Base-by-base conservation (phyloP, 331 rosid genomes). In the Stylosanthes scabra region DNA sequence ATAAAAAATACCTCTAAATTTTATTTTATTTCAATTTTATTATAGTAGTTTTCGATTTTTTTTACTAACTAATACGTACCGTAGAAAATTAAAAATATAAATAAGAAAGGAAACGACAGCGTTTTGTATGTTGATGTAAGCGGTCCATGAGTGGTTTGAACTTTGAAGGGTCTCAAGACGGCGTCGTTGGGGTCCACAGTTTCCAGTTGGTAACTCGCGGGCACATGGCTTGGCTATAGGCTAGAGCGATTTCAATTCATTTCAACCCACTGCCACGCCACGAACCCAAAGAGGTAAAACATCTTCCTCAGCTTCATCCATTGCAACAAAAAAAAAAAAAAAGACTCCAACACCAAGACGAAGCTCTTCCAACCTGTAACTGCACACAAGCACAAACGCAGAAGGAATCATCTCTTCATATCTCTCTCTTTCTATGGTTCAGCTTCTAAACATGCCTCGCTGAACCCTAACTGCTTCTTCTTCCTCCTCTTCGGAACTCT, bases 401-500 rank as follows among this genome's bases (percentile, higher is more conserved):
- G 25, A 57, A 57, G 37, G 5, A 34, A 13, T 31, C 64, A 34
- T 25, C 12, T 34, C 14, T 12, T 1, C 15, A 50, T 45, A 11
- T 50, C 20, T 42, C 46, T 42, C 2, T 42, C 60, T 3, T 3
- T 28, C 49, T 11, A 79, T 68, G 76, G 68, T 80, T 74, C 67
- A 54, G 34, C 56, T 60, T 74, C 76, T 72, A 28, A 67, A 9
- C 62, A 51, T 29, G 11, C 7, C 52, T 25, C 34, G 39, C 62
- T 74, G 56, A 66, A 73, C 70, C 82, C 47, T 77, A 70, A 70
- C 27, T 65, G 5, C 59, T 70, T n/a, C 15, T 59, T 7, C 64
- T 60, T 2, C 72, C n/a, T 76, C 72, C 50, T 50, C 50, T 40
- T 27, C 34, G n/a, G 14, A 62, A 37, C 71, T 11, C 73, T 75